phyloP scores from a whole-genome alignment of 2,329 filamentous ascomycete species.

The Sclerotinia subarctica region DNA sequence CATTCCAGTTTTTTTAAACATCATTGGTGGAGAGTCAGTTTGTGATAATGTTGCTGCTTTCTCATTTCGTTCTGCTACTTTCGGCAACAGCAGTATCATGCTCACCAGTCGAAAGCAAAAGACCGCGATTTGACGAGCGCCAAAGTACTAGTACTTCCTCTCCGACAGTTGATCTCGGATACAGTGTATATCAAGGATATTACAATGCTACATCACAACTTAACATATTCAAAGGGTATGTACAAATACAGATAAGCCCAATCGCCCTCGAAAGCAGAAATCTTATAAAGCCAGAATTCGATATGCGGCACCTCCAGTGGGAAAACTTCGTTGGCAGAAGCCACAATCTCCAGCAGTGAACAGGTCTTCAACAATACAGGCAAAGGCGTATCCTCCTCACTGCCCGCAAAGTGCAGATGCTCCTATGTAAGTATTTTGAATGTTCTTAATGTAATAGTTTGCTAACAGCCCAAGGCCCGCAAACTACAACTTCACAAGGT shows the following conservation, averaged over 20 bases:
- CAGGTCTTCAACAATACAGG: constrained; percentile 30
- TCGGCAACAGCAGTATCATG: background rate
- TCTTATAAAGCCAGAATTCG: constrained; percentile 35
- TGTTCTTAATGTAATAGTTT: background rate
- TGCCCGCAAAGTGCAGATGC: constrained; percentile 39
- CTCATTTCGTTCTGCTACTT: background rate
- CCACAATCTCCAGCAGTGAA: constrained; percentile 32
- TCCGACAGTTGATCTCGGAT: constrained; percentile 44
- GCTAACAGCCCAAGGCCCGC: constrained; percentile 6
- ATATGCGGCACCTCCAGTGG: constrained; percentile 44
- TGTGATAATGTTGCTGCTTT: background rate
- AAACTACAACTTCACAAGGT: constrained; percentile 22
- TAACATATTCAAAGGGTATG: constrained; percentile 48
- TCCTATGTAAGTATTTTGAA: constrained; percentile 6
- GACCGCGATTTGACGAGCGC: background rate
- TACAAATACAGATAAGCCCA: background rate
- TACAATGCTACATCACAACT: constrained; percentile 41
- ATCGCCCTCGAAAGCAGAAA: background rate
- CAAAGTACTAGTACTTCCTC: constrained; percentile 7
- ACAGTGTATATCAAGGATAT: constrained; percentile 46
- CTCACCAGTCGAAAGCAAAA: background rate
- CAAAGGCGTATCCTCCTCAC: constrained; percentile 33
- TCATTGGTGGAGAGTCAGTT: background rate
- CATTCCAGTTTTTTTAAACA: background rate
- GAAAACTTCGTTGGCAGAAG: constrained; percentile 45